Evolutionary conservation across 2,329 filamentous ascomycete species (phyloP).

Genomic region (Leptographium procerum): DNA sequence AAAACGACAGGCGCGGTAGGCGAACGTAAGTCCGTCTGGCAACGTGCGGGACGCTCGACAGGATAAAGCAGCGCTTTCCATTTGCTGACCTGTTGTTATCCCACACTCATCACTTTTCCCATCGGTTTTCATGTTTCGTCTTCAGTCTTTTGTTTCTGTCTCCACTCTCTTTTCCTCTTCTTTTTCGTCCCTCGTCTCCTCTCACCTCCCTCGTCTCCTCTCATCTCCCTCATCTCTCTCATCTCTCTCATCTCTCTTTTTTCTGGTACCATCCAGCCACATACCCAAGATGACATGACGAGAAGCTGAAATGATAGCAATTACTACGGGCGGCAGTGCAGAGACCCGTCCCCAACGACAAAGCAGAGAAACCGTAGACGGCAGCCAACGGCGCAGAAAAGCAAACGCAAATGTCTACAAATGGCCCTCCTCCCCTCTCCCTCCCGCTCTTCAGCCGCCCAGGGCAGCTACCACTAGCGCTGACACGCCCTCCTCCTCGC

Average conservation of each 20-base stretch:
- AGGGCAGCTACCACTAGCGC: conserved; percentile 74
- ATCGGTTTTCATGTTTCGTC: too few relatives aligned
- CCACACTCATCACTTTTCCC: too few relatives aligned
- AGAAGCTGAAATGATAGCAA: neutral
- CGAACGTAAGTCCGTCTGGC: neutral
- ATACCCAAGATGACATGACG: neutral
- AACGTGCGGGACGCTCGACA: too few relatives aligned
- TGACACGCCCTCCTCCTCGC: conserved; percentile 87
- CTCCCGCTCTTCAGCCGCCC: conserved; percentile 53
- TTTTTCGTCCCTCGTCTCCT: neutral
- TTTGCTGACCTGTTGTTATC: neutral
- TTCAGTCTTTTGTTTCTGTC: too few relatives aligned
- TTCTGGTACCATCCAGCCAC: neutral
- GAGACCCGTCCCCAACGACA: neutral
- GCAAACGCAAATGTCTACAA: too few relatives aligned
- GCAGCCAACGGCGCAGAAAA: neutral
- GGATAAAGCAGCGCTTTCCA: neutral
- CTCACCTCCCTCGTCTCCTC: neutral
- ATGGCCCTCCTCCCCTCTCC: neutral
- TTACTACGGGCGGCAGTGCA: neutral
- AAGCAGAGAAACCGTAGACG: neutral
- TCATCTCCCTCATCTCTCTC: too few relatives aligned
- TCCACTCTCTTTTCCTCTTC: neutral
- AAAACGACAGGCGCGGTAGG: too few relatives aligned
- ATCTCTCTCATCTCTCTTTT: neutral